phyloP scores from a whole-genome alignment of 2,329 filamentous ascomycete genomes.

The Cytospora chrysosperma region DNA sequence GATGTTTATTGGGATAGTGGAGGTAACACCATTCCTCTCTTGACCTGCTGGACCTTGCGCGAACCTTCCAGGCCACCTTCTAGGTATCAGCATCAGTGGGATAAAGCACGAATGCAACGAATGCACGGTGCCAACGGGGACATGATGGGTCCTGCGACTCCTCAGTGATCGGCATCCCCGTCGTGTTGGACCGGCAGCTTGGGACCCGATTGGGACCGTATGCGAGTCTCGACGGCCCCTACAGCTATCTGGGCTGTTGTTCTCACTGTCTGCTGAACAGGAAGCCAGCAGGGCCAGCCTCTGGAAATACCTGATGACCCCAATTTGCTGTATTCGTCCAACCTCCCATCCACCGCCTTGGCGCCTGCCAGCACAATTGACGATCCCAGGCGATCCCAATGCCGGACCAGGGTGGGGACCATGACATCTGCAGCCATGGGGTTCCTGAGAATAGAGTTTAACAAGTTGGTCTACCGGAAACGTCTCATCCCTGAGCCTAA shows the following conservation, averaged over 20 bases:
- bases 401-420: not conserved
- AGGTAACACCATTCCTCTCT: not conserved
- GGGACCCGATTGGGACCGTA: not conserved
- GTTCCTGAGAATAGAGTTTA: not conserved
- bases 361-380: constrained; percentile 5
- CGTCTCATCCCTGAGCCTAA: not conserved
- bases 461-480: not conserved
- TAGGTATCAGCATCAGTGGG: not conserved
- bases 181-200: not conserved
- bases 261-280: not conserved
- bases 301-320: not conserved
- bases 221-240: constrained; percentile 1
- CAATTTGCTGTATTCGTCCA: not conserved
- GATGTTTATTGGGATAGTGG: not conserved
- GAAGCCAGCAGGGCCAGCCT: no score
- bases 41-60: no score
- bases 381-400: constrained; percentile 16
- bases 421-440: constrained; percentile 11
- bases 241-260: no score
- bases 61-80: no score
- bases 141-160: not conserved
- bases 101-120: not conserved
- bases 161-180: not conserved
- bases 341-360: constrained; percentile 3
- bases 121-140: not conserved